Evolutionary conservation across 1,284 basidiomycete species (phyloP).

Genomic region (Pseudozyma flocculosa): DNA sequence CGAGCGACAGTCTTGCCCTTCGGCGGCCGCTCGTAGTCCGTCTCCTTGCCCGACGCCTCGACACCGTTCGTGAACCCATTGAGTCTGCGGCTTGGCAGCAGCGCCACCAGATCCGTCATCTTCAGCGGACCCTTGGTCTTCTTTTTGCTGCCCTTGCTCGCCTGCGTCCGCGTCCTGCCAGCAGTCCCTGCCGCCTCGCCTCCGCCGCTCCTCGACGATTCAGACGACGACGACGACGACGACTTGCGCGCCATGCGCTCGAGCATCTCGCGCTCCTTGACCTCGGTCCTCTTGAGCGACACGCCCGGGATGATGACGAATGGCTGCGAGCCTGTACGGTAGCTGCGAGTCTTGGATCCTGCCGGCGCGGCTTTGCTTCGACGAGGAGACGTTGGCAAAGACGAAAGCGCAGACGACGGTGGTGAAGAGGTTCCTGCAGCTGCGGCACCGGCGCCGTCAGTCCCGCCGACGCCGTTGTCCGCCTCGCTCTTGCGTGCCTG

Average conservation of each 20-base stretch:
- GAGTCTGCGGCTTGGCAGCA: neutral
- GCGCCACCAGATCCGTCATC: neutral
- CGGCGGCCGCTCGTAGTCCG: neutral
- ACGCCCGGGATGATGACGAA: neutral
- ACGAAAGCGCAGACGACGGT: neutral
- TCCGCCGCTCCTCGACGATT: too few relatives aligned
- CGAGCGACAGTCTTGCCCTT: too few relatives aligned
- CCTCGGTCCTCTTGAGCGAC: neutral
- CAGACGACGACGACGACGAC: neutral
- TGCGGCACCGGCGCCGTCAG: too few relatives aligned
- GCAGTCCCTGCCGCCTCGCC: too few relatives aligned
- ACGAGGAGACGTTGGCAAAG: neutral
- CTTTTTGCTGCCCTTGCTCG: neutral
- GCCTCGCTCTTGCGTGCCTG: too few relatives aligned
- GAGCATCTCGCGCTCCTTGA: neutral
- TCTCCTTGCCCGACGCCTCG: neutral
- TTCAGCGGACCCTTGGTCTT: neutral
- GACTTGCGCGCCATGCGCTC: neutral
- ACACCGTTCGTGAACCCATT: neutral
- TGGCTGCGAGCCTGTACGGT: neutral
- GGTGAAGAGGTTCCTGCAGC: neutral
- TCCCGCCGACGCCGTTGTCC: too few relatives aligned
- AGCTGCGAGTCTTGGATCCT: neutral
- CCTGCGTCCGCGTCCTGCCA: too few relatives aligned
- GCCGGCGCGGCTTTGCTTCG: too few relatives aligned